A percentile compares a stretch with the other conserved stretches of the same genome.
These are phyloP conservation scores for Parasarocladium wereldwijsianum DNA, from an alignment of 2,329 filamentous ascomycete species.

Conservation along the genomic window DNA sequence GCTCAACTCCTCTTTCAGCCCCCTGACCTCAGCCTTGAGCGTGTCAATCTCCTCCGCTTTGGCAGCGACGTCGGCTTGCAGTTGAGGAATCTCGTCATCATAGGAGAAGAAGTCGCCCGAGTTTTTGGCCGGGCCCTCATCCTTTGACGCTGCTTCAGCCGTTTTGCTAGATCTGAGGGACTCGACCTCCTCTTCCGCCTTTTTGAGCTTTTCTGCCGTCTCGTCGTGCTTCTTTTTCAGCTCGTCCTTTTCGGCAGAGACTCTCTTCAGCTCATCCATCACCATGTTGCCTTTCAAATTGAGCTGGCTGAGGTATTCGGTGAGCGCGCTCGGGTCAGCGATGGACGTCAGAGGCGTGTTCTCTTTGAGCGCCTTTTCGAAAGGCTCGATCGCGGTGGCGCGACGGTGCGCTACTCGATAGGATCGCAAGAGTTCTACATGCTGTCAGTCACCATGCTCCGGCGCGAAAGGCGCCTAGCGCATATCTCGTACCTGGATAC, in stretches of 20 bases:
- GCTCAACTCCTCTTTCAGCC: slow-evolving; percentile 55
- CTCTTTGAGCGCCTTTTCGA: slow-evolving; percentile 81
- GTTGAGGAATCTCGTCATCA: slow-evolving; percentile 68
- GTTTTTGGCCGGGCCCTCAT: slow-evolving; percentile 12
- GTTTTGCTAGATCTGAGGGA: slow-evolving; percentile 23
- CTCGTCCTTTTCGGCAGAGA: slow-evolving; percentile 68
- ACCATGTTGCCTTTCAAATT: slow-evolving; percentile 83
- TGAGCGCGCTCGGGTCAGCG: slow-evolving; percentile 64
- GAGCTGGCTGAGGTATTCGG: slow-evolving; percentile 81
- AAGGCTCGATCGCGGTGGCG: slow-evolving; percentile 77
- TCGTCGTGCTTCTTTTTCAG: slow-evolving; percentile 65
- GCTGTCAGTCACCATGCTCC: not conserved
- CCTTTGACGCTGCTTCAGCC: slow-evolving; percentile 1
- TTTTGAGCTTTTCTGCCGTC: slow-evolving; percentile 45
- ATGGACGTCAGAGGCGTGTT: slow-evolving; percentile 87
- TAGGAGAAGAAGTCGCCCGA: slow-evolving; percentile 76
- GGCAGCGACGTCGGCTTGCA: slow-evolving; percentile 61
- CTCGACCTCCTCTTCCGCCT: slow-evolving; percentile 46
- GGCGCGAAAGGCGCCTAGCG: not conserved
- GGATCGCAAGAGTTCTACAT: slow-evolving; percentile 67
- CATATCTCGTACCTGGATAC: slow-evolving; percentile 53
- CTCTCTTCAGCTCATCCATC: slow-evolving; percentile 79
- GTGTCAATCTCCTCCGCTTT: slow-evolving; percentile 56
- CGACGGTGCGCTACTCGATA: slow-evolving; percentile 85
- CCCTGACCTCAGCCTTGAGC: slow-evolving; percentile 54